Conservation (phyloP, 163 green algal species). For the Volvox carteri region DNA sequence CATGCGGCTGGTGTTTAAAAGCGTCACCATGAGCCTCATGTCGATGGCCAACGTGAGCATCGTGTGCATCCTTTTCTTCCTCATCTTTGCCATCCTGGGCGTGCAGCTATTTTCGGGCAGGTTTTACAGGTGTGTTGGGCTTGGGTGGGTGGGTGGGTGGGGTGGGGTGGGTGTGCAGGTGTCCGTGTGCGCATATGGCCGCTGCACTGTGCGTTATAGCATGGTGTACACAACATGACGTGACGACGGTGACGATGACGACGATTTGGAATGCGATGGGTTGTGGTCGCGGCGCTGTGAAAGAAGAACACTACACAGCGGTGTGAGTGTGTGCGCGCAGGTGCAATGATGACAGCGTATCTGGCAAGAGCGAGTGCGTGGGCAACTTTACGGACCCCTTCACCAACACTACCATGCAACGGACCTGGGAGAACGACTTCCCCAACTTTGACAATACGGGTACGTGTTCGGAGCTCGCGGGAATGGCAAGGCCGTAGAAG, state of each 20-base stretch:
- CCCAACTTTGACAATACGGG: constrained; percentile 88
- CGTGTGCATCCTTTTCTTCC: constrained; percentile 83
- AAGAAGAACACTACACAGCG: not conserved
- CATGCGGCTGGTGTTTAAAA: constrained; percentile 88
- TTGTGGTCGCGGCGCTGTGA: too few species aligned
- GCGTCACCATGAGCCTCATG: constrained; percentile 61
- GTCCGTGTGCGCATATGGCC: too few species aligned
- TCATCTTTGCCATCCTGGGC: constrained; percentile 88
- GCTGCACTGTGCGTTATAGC: too few species aligned
- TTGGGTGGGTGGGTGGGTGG: not conserved
- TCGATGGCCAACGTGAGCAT: constrained; percentile 89
- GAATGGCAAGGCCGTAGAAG: not conserved
- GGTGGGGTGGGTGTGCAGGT: not conserved
- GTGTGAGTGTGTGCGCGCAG: too few species aligned
- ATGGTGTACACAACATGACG: too few species aligned
- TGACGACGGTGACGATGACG: too few species aligned
- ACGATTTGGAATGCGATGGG: too few species aligned
- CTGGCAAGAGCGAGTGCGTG: constrained; percentile 63
- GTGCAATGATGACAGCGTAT: constrained; percentile 77
- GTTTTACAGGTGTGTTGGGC: constrained; percentile 58
- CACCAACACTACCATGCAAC: constrained; percentile 41
- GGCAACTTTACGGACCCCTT: constrained; percentile 66
- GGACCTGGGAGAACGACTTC: constrained; percentile 77
- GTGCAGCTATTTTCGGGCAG: constrained; percentile 77
- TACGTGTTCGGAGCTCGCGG: constrained; percentile 50